phyloP scores from a whole-genome alignment of 306 rosid genomes.

The Sechiopsis laciniata region DNA sequence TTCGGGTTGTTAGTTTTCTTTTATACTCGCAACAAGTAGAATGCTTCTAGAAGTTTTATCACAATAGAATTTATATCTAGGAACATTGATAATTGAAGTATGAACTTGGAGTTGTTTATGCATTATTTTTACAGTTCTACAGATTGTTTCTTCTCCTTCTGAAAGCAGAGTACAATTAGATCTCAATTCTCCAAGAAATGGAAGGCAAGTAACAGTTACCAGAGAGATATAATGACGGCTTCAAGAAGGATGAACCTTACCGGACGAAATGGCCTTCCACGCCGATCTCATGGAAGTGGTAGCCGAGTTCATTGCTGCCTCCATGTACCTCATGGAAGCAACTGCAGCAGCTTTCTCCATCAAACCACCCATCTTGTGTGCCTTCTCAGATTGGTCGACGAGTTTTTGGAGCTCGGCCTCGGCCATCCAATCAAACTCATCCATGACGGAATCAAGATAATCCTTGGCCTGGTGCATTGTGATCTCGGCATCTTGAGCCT shows the following conservation, averaged over 20 bases:
- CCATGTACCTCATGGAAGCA: slow-evolving; percentile 70
- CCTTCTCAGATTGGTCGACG: slow-evolving; percentile 48
- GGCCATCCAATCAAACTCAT: slow-evolving; percentile 52
- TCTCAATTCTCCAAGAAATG: background rate
- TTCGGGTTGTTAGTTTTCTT: too few species aligned
- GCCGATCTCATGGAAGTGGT: slow-evolving; percentile 88
- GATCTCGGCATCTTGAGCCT: slow-evolving; percentile 50
- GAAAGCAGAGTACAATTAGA: background rate
- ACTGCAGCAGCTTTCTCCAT: slow-evolving; percentile 67
- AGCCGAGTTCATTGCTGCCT: slow-evolving; percentile 67
- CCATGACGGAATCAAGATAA: slow-evolving; percentile 75
- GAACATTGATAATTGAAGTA: too few species aligned
- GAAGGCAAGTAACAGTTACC: background rate
- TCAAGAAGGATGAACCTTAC: slow-evolving; percentile 73
- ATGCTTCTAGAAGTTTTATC: too few species aligned
- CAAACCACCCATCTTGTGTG: slow-evolving; percentile 58
- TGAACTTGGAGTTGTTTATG: too few species aligned
- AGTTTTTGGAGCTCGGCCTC: slow-evolving; percentile 42
- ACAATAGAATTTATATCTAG: too few species aligned
- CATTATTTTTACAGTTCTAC: background rate
- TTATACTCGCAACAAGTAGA: too few species aligned
- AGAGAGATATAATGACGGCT: background rate
- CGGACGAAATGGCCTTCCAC: slow-evolving; percentile 66
- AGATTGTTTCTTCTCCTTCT: background rate
- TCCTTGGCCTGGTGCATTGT: slow-evolving; percentile 55